These are phyloP conservation scores for Endotrypanum monterogeii DNA, from an alignment of 208 protist species.

Conservation along the genomic window DNA sequence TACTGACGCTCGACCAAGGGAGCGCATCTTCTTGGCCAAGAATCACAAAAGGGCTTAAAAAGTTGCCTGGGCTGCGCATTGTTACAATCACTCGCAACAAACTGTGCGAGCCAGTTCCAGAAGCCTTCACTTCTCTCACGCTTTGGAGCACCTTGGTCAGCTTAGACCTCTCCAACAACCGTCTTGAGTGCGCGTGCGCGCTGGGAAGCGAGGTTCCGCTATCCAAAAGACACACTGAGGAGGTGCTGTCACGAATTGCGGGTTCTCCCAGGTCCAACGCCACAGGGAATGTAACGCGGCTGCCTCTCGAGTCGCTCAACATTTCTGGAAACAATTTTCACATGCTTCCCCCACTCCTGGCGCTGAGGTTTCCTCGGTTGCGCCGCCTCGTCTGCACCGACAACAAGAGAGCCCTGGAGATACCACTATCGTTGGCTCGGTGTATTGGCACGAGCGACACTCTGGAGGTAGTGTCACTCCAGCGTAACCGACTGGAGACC, in stretches of 20 bases:
- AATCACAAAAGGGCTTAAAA: slow-evolving; percentile 16
- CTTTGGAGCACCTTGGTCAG: slow-evolving; percentile 34
- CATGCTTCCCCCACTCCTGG: slow-evolving; percentile 32
- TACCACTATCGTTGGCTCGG: slow-evolving; percentile 23
- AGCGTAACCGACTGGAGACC: slow-evolving; percentile 10
- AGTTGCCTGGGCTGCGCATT: slow-evolving; percentile 20
- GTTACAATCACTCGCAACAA: slow-evolving; percentile 34
- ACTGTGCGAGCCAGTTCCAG: slow-evolving; percentile 29
- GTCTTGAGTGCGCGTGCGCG: slow-evolving; percentile 36
- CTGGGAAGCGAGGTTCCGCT: slow-evolving; percentile 20
- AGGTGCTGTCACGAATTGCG: background rate
- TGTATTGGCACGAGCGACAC: slow-evolving; percentile 23
- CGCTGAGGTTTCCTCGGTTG: slow-evolving; percentile 38
- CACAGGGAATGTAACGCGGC: background rate
- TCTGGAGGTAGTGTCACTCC: slow-evolving; percentile 29
- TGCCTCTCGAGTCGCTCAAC: slow-evolving; percentile 41
- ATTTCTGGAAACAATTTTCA: slow-evolving; percentile 35
- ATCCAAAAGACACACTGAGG: background rate
- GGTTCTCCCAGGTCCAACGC: background rate
- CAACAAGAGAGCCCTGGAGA: slow-evolving; percentile 20
- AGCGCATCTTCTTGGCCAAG: slow-evolving; percentile 29
- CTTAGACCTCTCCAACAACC: slow-evolving; percentile 46
- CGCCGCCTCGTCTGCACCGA: slow-evolving; percentile 33
- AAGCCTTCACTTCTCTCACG: slow-evolving; percentile 19
- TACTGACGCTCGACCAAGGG: slow-evolving; percentile 26